Evolutionary conservation across 805 yeast species (phyloP), one percentile per base, ranked within the genome.

Genomic region (Ogataea nitratoaversa): DNA sequence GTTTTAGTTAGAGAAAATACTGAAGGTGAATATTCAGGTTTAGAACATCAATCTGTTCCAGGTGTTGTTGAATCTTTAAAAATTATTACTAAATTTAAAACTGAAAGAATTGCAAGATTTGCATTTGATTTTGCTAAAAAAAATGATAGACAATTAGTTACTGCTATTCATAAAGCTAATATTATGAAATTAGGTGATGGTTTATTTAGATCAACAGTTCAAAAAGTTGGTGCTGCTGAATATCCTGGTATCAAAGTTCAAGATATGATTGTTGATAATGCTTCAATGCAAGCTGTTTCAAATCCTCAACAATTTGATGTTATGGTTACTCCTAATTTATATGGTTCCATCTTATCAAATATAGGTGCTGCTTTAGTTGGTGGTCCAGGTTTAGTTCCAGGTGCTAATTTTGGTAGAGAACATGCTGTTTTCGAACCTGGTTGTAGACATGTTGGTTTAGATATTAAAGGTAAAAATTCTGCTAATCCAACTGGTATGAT

Each of bases 401-500:
- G 98, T 70, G 96, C 95, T 60, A 88, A 89, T 76, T 90, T 86
- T 54, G 99, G 99, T 70, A 84, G 95, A 69, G 97, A 91, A 59
- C 83, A 84, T 67, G 98, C 98, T 42, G 95, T 91, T 47, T 91
- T 93, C 68, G 99, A 91, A 76, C 98, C 99, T 59, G 99, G 98
- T 71, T 90, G 97, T 73, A 86, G 99, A 78, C 98, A 90, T 74
- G 98, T 90, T 60, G 98, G 98, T 70, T 76, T 91, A 57, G 97
- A 91, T 69, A 86, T 93, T 66, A 77, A 86, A 76, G 97, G 95
- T 63, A 79, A 86, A 70, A 85, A 88, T 75, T 76, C 87, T 50
- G 98, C 98, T 51, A 91, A 91, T 81, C 99, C 99, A 65, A 87
- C 97, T 47, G 98, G 96, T 55, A 84, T 91, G 91, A 84, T 91